Percentiles rank a stretch among this genome's conserved stretches.
These are phyloP conservation scores for Rhizopus arrhizus DNA, from an alignment of 371 early-diverging fungal genomes.

Conservation along the genomic window DNA sequence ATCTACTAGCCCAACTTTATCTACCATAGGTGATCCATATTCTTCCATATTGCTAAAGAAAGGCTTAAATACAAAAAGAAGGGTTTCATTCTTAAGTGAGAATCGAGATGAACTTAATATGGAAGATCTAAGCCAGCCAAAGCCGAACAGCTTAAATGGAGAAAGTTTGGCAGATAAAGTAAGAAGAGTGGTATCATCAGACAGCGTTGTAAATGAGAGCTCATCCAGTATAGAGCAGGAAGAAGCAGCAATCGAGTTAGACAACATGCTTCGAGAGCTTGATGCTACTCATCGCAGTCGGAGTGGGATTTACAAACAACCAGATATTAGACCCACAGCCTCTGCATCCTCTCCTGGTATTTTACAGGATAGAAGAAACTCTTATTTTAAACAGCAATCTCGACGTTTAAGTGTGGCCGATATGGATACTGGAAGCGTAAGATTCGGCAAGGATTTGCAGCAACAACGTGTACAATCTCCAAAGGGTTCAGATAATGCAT, in stretches of 20 bases:
- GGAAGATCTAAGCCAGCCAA: neutral
- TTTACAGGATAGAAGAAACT: slow-evolving; percentile 16
- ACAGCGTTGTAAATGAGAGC: neutral
- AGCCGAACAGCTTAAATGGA: neutral
- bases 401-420: slow-evolving; percentile 21
- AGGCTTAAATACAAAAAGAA: slow-evolving; percentile 10
- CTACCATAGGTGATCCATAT: neutral
- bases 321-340: slow-evolving; percentile 20
- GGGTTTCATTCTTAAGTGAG: slow-evolving; percentile 8
- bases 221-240: neutral
- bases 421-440: neutral
- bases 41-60: slow-evolving; percentile 13
- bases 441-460: neutral
- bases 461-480: neutral
- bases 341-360: slow-evolving; percentile 23
- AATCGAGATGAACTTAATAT: no score
- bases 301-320: neutral
- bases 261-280: slow-evolving; percentile 25
- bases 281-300: slow-evolving; percentile 14
- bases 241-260: slow-evolving; percentile 22
- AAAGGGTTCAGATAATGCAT: neutral
- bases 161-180: neutral
- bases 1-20: neutral
- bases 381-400: slow-evolving; percentile 1
- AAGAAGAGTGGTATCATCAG: neutral